A percentile compares a stretch with the other conserved stretches of the same genome.
These are phyloP conservation scores for Paracoccidioides lutzii DNA, from an alignment of 2,329 filamentous ascomycete genomes.

Conservation along the genomic window DNA sequence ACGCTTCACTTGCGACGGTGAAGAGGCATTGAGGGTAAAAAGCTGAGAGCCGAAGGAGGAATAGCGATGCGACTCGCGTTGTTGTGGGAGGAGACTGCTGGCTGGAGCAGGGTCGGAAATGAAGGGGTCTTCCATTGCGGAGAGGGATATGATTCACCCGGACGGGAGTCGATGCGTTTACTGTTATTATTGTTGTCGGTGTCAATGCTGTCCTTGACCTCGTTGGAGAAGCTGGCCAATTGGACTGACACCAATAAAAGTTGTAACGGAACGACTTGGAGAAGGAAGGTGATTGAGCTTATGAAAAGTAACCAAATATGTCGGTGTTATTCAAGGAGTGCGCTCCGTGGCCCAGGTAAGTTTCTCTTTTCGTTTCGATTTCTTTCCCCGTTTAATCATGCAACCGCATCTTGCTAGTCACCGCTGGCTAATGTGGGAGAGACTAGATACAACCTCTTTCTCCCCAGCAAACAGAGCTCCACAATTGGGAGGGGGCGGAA, in stretches of 20 bases:
- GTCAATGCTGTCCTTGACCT: neutral
- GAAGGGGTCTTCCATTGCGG: conserved; percentile 45
- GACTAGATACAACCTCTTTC: neutral
- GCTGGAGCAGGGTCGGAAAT: conserved; percentile 31
- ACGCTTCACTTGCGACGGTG: conserved; percentile 74
- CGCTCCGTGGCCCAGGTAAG: neutral
- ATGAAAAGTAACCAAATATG: neutral
- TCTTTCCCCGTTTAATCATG: neutral
- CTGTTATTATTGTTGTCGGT: conserved; percentile 4
- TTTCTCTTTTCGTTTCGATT: neutral
- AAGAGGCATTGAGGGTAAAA: conserved; percentile 68
- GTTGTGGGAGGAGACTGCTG: conserved; percentile 26
- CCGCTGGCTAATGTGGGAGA: neutral
- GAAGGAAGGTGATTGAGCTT: neutral
- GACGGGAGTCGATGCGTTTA: neutral
- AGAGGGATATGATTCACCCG: conserved; percentile 1
- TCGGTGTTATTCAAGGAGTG: neutral
- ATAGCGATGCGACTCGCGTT: conserved; percentile 50
- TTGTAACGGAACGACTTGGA: too few relatives aligned
- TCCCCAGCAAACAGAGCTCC: neutral
- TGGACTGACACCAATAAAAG: neutral
- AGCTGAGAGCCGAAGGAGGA: conserved; percentile 71
- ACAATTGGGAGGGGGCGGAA: neutral
- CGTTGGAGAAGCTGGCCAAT: neutral
- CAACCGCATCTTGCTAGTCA: neutral